Evolutionary conservation across 2,329 filamentous ascomycete genomes (phyloP).

Genomic region (Scedosporium apiospermum): DNA sequence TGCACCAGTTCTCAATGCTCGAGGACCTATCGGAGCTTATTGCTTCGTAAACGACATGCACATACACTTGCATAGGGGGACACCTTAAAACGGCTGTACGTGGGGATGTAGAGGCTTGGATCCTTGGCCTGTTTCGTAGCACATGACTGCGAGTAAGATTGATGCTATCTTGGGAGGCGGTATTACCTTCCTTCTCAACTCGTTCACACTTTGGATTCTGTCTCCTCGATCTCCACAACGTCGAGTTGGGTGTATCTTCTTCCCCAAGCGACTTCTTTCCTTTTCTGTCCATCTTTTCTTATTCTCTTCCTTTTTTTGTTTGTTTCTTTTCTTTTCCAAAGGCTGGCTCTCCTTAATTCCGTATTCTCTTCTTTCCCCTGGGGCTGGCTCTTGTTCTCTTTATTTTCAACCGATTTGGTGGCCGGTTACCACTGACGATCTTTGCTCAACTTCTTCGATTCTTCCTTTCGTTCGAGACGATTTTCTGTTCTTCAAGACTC

Average conservation of each 20-base stretch:
- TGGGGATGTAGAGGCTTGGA: neutral
- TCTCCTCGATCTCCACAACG: neutral
- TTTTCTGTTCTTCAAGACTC: neutral
- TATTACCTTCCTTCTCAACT: neutral
- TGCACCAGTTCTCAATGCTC: neutral
- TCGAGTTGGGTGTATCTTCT: neutral
- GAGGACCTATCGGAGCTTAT: neutral
- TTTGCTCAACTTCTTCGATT: neutral
- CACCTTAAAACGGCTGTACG: neutral
- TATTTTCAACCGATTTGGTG: neutral
- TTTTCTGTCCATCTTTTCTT: neutral
- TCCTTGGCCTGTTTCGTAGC: conserved; percentile 2
- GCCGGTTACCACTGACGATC: neutral
- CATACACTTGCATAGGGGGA: too few species aligned
- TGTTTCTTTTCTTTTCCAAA: neutral
- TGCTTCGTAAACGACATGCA: neutral
- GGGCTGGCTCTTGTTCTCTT: conserved; percentile 1
- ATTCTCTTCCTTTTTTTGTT: neutral
- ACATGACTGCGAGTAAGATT: neutral
- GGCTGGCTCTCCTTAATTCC: neutral
- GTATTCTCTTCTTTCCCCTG: neutral
- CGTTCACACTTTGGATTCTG: too few species aligned
- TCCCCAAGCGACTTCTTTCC: neutral
- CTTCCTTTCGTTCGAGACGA: neutral
- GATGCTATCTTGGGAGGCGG: too few species aligned